A percentile compares a stretch with the other conserved stretches of the same genome.
Conservation (phyloP, 495 filamentous ascomycete genomes). For the Penicillium malachiteum region DNA sequence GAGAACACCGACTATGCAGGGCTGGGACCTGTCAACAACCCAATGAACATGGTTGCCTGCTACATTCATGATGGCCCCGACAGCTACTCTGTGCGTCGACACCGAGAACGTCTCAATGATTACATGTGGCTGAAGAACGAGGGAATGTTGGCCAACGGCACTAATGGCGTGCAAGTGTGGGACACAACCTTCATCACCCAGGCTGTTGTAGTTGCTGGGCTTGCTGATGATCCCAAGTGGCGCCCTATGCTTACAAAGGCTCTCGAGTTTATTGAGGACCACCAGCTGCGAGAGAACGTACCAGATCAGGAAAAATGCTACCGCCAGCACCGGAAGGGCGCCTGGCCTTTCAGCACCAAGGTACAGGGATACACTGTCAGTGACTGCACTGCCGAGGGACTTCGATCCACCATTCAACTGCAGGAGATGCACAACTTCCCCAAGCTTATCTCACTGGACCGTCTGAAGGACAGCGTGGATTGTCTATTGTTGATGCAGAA, state of each 20-base stretch:
- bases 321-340: slow-evolving; percentile 88
- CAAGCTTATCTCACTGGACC: slow-evolving; percentile 65
- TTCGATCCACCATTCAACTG: slow-evolving; percentile 83
- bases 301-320: slow-evolving; percentile 78
- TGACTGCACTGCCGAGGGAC: slow-evolving; percentile 87
- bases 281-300: slow-evolving; percentile 86
- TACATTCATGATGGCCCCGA: slow-evolving; percentile 82
- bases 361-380: slow-evolving; percentile 93
- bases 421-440: slow-evolving; percentile 79
- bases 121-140: slow-evolving; percentile 90
- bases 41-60: slow-evolving; percentile 82
- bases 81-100: slow-evolving; percentile 70
- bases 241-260: slow-evolving; percentile 80
- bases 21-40: slow-evolving; percentile 83
- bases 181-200: slow-evolving; percentile 91
- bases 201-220: slow-evolving; percentile 71
- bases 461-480: slow-evolving; percentile 84
- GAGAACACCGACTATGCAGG: slow-evolving; percentile 85
- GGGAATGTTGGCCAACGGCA: slow-evolving; percentile 93
- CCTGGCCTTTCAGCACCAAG: slow-evolving; percentile 91
- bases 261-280: slow-evolving; percentile 81
- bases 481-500: slow-evolving; percentile 93
- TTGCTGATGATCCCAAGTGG: slow-evolving; percentile 76
- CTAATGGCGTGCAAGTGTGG: slow-evolving; percentile 96
- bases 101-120: slow-evolving; percentile 77